Conservation (phyloP, 1,284 basidiomycete species). For the Rhodotorula sp. region DNA sequence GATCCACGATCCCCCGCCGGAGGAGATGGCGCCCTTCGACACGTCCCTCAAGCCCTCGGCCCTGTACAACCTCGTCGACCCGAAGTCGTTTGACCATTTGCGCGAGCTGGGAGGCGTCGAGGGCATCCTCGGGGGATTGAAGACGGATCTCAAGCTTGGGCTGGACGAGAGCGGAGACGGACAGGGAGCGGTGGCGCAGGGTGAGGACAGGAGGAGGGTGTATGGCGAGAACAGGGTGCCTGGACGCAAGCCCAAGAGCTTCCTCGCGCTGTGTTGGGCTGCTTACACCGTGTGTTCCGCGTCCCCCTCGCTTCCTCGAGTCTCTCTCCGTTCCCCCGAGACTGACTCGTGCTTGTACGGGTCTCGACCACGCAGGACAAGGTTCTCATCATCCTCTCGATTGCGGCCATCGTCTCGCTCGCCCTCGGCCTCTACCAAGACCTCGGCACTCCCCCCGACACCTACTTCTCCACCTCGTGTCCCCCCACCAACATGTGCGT, state of each 20-base stretch:
- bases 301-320: slow-evolving; percentile 45
- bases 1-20: slow-evolving; percentile 64
- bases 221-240: slow-evolving; percentile 86
- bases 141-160: slow-evolving; percentile 27
- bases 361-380: slow-evolving; percentile 20
- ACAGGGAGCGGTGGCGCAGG: slow-evolving; percentile 57
- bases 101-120: slow-evolving; percentile 70
- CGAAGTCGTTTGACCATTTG: slow-evolving; percentile 70
- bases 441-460: slow-evolving; percentile 65
- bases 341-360: background rate
- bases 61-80: slow-evolving; percentile 85
- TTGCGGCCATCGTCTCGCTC: slow-evolving; percentile 89
- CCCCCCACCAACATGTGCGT: slow-evolving; percentile 42
- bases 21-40: slow-evolving; percentile 44
- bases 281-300: slow-evolving; percentile 58
- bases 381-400: slow-evolving; percentile 73
- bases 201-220: slow-evolving; percentile 62
- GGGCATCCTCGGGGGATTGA: slow-evolving; percentile 67
- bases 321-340: background rate
- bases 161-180: slow-evolving; percentile 22
- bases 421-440: slow-evolving; percentile 79
- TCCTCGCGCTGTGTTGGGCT: slow-evolving; percentile 85
- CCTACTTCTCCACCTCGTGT: slow-evolving; percentile 53
- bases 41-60: slow-evolving; percentile 70
- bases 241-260: slow-evolving; percentile 68